A percentile compares a stretch with the other conserved stretches of the same genome.
Evolutionary conservation across 2,329 filamentous ascomycete species (phyloP).

Genomic region (Neocatenulostroma microsporum): DNA sequence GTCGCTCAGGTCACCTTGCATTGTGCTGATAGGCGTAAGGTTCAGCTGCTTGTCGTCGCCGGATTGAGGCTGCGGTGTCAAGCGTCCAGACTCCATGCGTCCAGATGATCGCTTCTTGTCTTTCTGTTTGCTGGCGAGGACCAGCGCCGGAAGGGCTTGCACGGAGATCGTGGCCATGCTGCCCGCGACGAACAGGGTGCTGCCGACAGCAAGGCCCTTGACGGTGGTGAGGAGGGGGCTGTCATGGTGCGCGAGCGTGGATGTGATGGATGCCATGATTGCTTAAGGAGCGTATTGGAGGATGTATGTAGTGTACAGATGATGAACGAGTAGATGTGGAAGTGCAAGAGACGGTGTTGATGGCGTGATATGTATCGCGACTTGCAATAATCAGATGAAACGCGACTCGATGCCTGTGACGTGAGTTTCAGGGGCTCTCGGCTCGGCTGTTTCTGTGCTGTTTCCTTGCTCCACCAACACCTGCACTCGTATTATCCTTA

Average conservation of each 20-base stretch:
- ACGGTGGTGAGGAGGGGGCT: slow-evolving; percentile 8
- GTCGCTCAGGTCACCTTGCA: slow-evolving; percentile 6
- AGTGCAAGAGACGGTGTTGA: no score
- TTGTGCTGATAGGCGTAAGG: slow-evolving; percentile 6
- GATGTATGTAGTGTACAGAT: no score
- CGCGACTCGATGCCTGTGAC: no score
- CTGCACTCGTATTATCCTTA: no score
- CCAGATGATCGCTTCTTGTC: background rate
- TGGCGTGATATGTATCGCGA: no score
- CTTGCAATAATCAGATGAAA: no score
- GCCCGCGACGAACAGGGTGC: slow-evolving; percentile 15
- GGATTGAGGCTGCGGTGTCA: slow-evolving; percentile 10
- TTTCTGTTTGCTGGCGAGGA: slow-evolving; percentile 8
- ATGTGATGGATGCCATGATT: slow-evolving; percentile 3
- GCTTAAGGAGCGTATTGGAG: no score
- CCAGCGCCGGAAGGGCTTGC: slow-evolving; percentile 17
- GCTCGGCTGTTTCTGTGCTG: no score
- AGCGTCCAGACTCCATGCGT: slow-evolving; percentile 8
- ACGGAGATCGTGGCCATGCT: slow-evolving; percentile 14
- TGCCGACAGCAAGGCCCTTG: slow-evolving; percentile 13
- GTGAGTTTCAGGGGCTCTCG: no score
- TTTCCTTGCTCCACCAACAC: no score
- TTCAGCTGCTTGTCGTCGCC: slow-evolving; percentile 7
- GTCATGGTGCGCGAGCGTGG: slow-evolving; percentile 4
- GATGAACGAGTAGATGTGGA: no score